phyloP scores from a whole-genome alignment of 768 basidiomycete species.

The Suillus lakei region DNA sequence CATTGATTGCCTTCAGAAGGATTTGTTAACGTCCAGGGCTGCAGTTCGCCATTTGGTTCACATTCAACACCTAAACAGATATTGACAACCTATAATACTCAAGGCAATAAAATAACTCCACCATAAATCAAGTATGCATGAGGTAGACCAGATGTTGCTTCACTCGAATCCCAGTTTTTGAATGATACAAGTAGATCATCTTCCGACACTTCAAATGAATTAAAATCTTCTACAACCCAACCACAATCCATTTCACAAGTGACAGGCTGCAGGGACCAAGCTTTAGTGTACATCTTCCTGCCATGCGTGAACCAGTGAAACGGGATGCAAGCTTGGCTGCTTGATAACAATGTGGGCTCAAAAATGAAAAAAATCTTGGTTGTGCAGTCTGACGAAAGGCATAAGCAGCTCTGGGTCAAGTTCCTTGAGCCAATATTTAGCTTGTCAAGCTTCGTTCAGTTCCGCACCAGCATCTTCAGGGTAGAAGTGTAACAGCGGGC shows the following conservation, averaged over 20 bases:
- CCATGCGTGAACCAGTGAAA: slow-evolving; percentile 28
- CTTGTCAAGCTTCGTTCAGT: slow-evolving; percentile 30
- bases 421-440: slow-evolving; percentile 33
- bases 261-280: slow-evolving; percentile 20
- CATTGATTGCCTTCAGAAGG: slow-evolving; percentile 16
- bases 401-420: slow-evolving; percentile 23
- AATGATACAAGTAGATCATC: slow-evolving; percentile 14
- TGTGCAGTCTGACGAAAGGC: slow-evolving; percentile 31
- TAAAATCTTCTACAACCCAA: slow-evolving; percentile 23
- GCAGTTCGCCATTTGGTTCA: background rate
- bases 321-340: slow-evolving; percentile 25
- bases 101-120: background rate
- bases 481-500: slow-evolving; percentile 34
- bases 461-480: slow-evolving; percentile 37
- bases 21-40: slow-evolving; percentile 7
- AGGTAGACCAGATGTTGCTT: slow-evolving; percentile 12
- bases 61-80: slow-evolving; percentile 1
- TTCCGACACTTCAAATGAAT: slow-evolving; percentile 15
- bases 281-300: slow-evolving; percentile 19
- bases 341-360: slow-evolving; percentile 24
- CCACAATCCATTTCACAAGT: background rate
- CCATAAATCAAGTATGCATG: slow-evolving; percentile 18
- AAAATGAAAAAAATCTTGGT: slow-evolving; percentile 33
- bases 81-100: background rate
- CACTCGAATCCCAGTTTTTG: slow-evolving; percentile 5